A percentile compares a stretch with the other conserved stretches of the same genome.
Conservation (phyloP, 192 early-diverging fungal species). For the Mortierella hygrophila region DNA sequence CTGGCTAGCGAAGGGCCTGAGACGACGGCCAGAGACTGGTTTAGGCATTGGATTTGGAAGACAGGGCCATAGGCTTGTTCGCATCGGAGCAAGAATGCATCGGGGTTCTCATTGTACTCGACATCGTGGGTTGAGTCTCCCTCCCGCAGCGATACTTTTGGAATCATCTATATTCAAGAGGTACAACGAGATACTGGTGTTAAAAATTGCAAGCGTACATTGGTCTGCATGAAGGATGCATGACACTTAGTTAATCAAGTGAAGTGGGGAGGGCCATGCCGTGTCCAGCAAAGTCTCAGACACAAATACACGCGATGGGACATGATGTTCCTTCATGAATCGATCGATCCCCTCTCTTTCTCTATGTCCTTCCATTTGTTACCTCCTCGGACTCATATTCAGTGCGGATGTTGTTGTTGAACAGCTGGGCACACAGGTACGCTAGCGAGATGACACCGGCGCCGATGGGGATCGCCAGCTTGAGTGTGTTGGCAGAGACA, state of each 20-base stretch:
- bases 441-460: not conserved
- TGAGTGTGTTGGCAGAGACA: not conserved
- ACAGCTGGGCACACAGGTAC: not conserved
- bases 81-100: slow-evolving; percentile 14
- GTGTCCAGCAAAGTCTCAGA: too few species aligned
- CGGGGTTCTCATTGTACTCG: slow-evolving; percentile 23
- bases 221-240: not conserved
- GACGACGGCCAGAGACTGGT: slow-evolving; percentile 22
- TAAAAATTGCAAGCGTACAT: not conserved
- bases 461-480: not conserved
- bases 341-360: too few species aligned
- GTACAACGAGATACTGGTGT: not conserved
- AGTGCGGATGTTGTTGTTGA: not conserved
- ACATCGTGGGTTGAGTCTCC: slow-evolving; percentile 26
- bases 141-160: not conserved
- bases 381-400: not conserved
- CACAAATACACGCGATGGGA: not conserved
- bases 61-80: slow-evolving; percentile 25
- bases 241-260: too few species aligned
- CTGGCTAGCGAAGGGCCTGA: slow-evolving; percentile 19
- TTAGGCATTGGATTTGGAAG: slow-evolving; percentile 7
- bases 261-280: too few species aligned
- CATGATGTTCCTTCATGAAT: not conserved
- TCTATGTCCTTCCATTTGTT: not conserved
- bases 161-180: slow-evolving; percentile 2